Conservation (phyloP, 768 basidiomycete genomes). For the Suillus occidentalis region DNA sequence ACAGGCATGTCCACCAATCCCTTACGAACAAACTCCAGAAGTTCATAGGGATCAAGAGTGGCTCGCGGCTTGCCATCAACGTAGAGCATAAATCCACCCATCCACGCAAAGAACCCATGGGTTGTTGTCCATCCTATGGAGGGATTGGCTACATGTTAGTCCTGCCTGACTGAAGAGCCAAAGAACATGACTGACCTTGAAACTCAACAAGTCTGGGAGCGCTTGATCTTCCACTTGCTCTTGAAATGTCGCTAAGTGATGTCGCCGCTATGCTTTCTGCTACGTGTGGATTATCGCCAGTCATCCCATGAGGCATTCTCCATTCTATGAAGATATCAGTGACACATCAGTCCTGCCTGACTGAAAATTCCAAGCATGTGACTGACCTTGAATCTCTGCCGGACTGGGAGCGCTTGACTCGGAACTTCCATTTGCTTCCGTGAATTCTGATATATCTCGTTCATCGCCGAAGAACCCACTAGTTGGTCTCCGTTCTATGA, state of each 20-base stretch:
- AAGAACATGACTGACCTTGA: background rate
- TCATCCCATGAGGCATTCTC: too few relatives aligned
- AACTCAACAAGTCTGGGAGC: background rate
- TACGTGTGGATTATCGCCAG: too few relatives aligned
- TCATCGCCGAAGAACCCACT: slow-evolving; percentile 16
- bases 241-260: background rate
- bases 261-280: too few relatives aligned
- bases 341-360: too few relatives aligned
- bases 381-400: too few relatives aligned
- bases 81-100: slow-evolving; percentile 24
- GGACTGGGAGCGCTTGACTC: too few relatives aligned
- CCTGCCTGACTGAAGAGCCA: background rate
- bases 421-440: too few relatives aligned
- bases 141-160: background rate
- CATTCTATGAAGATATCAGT: too few relatives aligned
- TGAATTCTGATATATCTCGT: too few relatives aligned
- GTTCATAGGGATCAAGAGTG: slow-evolving; percentile 1
- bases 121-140: slow-evolving; percentile 7
- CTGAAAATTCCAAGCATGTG: too few relatives aligned
- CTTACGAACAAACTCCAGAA: background rate
- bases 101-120: slow-evolving; percentile 19
- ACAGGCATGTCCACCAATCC: background rate
- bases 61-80: background rate
- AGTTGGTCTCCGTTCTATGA: slow-evolving; percentile 6
- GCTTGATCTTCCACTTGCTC: background rate